Evolutionary conservation across 352 stramenopile species (phyloP), one percentile per base, ranked within the genome.

Genomic region (Pythium chondricola): DNA sequence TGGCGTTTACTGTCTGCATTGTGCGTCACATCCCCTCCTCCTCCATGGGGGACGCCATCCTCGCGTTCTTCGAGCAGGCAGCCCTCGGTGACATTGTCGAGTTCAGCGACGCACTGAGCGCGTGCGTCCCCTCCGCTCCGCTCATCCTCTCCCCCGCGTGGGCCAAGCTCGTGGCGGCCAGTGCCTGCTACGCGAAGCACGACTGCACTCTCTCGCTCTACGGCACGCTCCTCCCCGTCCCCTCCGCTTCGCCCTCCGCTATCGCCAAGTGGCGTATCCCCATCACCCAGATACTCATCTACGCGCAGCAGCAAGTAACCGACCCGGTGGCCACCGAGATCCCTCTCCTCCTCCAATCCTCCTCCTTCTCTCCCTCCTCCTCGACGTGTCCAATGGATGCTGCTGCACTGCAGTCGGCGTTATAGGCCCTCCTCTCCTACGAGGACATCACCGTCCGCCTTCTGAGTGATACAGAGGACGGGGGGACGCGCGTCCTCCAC

Each of bases 1-100:
- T 72, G 4, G 63, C 63, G 31, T 76, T 74, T 56, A 78, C 70
- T 10, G 70, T 82, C 35, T 85, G 73, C 44, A 62, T 85, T 14
- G 48, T 64, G 31, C 63, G 71, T 2, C 64, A 22, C 57, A 11
- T 56, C 42, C 4, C 29, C 24, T 22, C 42, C 51, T 17, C 22
- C 17, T 29, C 31, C 20, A 38, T 72, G 5, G 66, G 60, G 8
- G 70, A 85, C 27, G 51, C 42, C 1, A 52, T 85, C 10, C 32
- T 82, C n/a, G 31, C 48, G 3, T 40, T 79, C 16, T 76, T 80
- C 31, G 59, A 62, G 30, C 60, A 32, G 0, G 50, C 67, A 20
- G 17, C 49, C 2, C 21, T 52, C 6, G 67, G 63, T 0, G 52
- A 63, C 6, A 56, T 54, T 20, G 47, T 76, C 4, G 69, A 62